Conservation (phyloP, 1,284 basidiomycete species). For the Trametes hirsuta region DNA sequence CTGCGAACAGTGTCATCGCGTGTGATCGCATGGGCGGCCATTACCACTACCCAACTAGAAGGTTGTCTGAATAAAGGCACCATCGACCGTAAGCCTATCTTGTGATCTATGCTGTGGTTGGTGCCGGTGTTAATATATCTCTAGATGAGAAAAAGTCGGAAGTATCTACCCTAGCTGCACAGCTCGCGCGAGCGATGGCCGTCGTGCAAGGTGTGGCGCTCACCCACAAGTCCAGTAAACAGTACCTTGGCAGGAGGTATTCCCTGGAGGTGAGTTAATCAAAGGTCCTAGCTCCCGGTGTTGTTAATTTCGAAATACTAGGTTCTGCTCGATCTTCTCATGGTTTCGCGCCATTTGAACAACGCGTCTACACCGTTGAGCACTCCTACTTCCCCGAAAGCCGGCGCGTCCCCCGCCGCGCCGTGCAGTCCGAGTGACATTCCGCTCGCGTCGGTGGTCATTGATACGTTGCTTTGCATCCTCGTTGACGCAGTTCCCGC, state of each 20-base stretch:
- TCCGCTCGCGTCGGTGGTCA: slow-evolving; percentile 58
- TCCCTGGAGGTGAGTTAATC: slow-evolving; percentile 65
- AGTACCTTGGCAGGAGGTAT: slow-evolving; percentile 68
- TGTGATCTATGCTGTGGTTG: too few species aligned
- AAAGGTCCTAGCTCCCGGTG: not conserved
- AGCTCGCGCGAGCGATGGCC: slow-evolving; percentile 60
- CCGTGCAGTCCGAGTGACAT: slow-evolving; percentile 18
- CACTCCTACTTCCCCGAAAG: slow-evolving; percentile 20
- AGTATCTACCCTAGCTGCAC: slow-evolving; percentile 45
- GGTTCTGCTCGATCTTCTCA: slow-evolving; percentile 68
- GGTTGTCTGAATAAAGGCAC: slow-evolving; percentile 28
- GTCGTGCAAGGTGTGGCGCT: slow-evolving; percentile 83
- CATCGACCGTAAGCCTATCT: slow-evolving; percentile 28
- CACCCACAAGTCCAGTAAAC: slow-evolving; percentile 70
- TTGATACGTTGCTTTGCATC: slow-evolving; percentile 84
- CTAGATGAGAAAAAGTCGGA: slow-evolving; percentile 48
- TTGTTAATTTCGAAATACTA: slow-evolving; percentile 29
- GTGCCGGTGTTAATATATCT: too few species aligned
- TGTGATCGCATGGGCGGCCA: slow-evolving; percentile 53
- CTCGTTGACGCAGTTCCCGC: slow-evolving; percentile 80
- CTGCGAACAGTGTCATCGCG: slow-evolving; percentile 58
- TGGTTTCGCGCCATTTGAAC: slow-evolving; percentile 65
- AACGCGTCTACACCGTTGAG: slow-evolving; percentile 32
- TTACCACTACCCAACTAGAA: slow-evolving; percentile 30
- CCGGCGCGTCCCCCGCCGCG: slow-evolving; percentile 25